A percentile compares a stretch with the other conserved stretches of the same genome.
These are phyloP conservation scores for Colletotrichum camelliae DNA, from an alignment of 2,329 filamentous ascomycete species.

Conservation along the genomic window DNA sequence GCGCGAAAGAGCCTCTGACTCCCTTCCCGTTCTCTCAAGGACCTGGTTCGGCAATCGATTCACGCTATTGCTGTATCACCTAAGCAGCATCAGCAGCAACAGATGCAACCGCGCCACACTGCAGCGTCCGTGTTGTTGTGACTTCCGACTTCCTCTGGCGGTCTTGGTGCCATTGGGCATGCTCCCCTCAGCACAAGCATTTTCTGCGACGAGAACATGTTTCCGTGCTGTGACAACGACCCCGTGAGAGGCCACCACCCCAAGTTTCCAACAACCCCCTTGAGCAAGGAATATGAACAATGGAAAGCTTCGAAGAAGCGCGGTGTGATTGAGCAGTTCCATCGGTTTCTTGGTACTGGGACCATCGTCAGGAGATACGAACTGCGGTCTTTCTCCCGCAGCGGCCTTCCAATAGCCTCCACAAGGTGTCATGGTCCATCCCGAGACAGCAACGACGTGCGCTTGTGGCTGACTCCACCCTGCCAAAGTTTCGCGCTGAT, in stretches of 20 bases:
- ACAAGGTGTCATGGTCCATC: background rate
- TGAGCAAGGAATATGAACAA: background rate
- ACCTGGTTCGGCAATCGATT: background rate
- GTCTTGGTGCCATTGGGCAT: background rate
- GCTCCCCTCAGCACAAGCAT: background rate
- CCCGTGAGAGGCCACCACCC: background rate
- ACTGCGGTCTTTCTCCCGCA: background rate
- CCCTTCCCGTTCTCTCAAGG: background rate
- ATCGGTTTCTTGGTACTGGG: background rate
- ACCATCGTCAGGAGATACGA: background rate
- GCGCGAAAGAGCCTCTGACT: conserved; percentile 3
- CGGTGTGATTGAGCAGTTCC: background rate
- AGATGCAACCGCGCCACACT: conserved; percentile 3
- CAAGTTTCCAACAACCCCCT: background rate
- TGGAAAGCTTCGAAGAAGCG: background rate
- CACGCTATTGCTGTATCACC: conserved; percentile 10
- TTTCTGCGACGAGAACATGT: conserved; percentile 6
- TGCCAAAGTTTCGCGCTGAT: conserved; percentile 2
- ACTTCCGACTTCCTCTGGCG: background rate
- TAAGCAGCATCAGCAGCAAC: background rate
- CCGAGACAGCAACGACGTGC: conserved; percentile 1
- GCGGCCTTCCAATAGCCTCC: background rate
- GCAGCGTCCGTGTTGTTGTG: conserved; percentile 12
- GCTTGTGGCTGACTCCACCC: conserved; percentile 13
- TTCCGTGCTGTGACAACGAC: conserved; percentile 1